phyloP scores from a whole-genome alignment of 768 basidiomycete genomes.

The Tulasnella sp. region DNA sequence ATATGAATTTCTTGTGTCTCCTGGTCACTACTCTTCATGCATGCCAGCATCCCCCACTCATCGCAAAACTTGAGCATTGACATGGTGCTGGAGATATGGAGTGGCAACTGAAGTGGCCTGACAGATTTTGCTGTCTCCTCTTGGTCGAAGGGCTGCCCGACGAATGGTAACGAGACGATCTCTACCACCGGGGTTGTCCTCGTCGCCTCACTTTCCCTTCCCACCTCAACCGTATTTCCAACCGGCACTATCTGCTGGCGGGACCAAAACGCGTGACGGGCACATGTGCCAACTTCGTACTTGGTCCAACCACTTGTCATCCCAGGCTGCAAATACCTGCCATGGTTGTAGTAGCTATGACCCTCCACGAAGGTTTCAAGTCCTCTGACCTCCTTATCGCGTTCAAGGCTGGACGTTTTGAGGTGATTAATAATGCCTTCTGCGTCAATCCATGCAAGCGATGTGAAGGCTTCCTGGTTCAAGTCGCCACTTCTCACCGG shows the following conservation, averaged over 20 bases:
- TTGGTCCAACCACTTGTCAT: neutral
- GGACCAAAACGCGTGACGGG: neutral
- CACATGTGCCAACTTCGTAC: neutral
- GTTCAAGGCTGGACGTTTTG: neutral
- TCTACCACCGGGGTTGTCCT: neutral
- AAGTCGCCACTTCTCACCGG: neutral
- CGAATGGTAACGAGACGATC: neutral
- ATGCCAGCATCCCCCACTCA: neutral
- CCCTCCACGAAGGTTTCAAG: neutral
- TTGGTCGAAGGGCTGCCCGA: neutral
- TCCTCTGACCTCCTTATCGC: neutral
- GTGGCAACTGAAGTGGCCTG: neutral
- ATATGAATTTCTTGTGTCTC: neutral
- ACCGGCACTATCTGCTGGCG: neutral
- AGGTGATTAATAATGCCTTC: neutral
- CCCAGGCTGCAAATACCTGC: neutral
- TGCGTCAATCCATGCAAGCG: neutral
- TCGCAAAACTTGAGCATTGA: neutral
- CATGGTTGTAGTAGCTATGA: neutral
- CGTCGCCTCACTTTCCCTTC: neutral
- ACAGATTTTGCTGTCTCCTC: neutral
- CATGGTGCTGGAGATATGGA: neutral
- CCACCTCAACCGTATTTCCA: neutral
- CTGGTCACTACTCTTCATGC: neutral
- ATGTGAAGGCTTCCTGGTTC: neutral